Base-by-base conservation (phyloP, 805 yeast genomes). In the Starmerella vitae region DNA sequence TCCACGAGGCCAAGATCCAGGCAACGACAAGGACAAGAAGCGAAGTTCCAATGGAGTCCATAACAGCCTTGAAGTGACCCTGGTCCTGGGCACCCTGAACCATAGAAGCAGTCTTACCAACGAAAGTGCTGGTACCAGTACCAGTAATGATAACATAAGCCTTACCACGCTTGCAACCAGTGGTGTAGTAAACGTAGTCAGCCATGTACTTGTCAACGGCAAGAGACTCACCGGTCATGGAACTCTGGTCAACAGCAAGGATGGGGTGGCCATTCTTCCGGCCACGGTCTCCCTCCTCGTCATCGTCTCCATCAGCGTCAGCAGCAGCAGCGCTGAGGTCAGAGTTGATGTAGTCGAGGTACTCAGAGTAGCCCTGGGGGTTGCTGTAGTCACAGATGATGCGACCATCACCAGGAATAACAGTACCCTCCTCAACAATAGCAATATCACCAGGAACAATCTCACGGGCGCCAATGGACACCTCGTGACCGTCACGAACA, bases 41-140 rank as follows among this genome's bases (percentile, higher is more conserved):
- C 57, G 83, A 72, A 59, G 93, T 81, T 76, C 94, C 95, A 62
- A 84, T 85, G 71, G 93, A 91, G 79, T 85, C 83, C 74, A 85
- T 78, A 56, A 84, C 94, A 68, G 86, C 94, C 64, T 94, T 84
- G 71, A 84, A 85, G 70, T 84, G 95, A 78, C 95, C 94, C 65
- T 91, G 94, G 70, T 78, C 88, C 55, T 86, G 66, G 62, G 95
- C 95, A 69, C 83, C 81, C 83, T 82, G 83, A 49, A 84, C 95
- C 69, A 84, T 76, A 64, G 94, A 80, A 65, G 95, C 94, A 60
- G 94, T 94, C 76, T 94, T 78, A 73, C 95, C 95, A 57, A 82
- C 93, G 66, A 83, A 84, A 54, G 95, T 84, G 68, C 73, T 69
- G 69, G 83, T 93, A 77, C 94, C 94, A 53, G 94, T 82, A 57